phyloP scores from a whole-genome alignment of 2,329 filamentous ascomycete species.

The Penicillium palitans region DNA sequence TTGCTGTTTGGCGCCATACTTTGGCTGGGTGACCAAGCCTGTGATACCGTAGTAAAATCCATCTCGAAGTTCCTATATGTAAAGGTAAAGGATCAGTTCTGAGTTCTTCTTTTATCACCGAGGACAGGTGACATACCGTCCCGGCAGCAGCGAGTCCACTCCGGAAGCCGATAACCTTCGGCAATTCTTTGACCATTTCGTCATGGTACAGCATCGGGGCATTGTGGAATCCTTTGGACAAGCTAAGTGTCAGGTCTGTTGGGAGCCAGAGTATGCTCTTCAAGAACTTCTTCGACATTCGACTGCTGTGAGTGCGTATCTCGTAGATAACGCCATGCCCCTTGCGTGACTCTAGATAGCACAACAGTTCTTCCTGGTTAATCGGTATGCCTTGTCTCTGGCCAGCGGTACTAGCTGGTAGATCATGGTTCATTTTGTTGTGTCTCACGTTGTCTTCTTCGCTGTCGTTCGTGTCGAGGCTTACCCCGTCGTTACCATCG shows the following conservation, averaged over 20 bases:
- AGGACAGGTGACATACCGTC: conserved; percentile 4
- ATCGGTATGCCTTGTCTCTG: conserved; percentile 14
- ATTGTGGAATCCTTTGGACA: conserved; percentile 86
- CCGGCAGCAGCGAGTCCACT: conserved; percentile 75
- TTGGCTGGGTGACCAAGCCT: conserved; percentile 76
- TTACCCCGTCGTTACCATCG: background rate
- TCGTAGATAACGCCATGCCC: conserved; percentile 8
- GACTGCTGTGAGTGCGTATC: conserved; percentile 13
- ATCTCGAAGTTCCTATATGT: conserved; percentile 62
- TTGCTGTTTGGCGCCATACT: conserved; percentile 66
- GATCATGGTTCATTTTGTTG: background rate
- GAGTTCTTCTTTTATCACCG: background rate
- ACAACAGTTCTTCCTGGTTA: conserved; percentile 13
- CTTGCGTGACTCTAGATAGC: conserved; percentile 1
- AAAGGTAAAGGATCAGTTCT: background rate
- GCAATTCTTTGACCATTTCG: conserved; percentile 70
- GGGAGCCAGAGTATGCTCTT: conserved; percentile 74
- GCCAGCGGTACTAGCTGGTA: background rate
- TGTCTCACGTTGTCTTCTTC: background rate
- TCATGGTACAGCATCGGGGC: conserved; percentile 83
- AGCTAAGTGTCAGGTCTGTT: conserved; percentile 78
- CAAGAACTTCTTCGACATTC: conserved; percentile 66
- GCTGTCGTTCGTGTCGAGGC: background rate
- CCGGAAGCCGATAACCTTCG: conserved; percentile 75
- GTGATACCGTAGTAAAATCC: conserved; percentile 81